Conservation (phyloP, 805 yeast genomes). For the Lipomyces oligophaga region DNA sequence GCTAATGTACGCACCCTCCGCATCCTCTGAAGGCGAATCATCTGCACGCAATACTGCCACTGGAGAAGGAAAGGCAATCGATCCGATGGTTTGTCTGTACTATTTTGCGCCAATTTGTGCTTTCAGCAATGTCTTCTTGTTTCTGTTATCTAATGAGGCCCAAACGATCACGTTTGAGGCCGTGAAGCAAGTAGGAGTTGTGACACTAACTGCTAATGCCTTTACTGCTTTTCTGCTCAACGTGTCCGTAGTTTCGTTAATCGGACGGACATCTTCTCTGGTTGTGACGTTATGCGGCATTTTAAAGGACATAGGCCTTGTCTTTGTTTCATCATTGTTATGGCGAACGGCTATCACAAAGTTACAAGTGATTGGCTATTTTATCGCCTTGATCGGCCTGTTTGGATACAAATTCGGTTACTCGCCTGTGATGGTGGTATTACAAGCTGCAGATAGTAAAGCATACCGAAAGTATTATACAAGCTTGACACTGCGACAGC, state of each 20-base stretch:
- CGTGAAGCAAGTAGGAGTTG: slow-evolving; percentile 18
- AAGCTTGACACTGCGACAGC: background rate
- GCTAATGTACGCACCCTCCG: slow-evolving; percentile 25
- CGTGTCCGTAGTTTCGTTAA: slow-evolving; percentile 30
- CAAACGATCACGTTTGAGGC: slow-evolving; percentile 15
- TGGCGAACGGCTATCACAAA: slow-evolving; percentile 31
- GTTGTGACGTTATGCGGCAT: slow-evolving; percentile 33
- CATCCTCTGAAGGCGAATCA: slow-evolving; percentile 4
- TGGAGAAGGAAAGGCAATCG: slow-evolving; percentile 26
- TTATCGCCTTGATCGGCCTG: slow-evolving; percentile 30
- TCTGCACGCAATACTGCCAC: slow-evolving; percentile 12
- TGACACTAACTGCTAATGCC: slow-evolving; percentile 25
- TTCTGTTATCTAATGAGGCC: slow-evolving; percentile 20
- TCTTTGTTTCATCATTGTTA: slow-evolving; percentile 28
- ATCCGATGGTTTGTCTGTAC: slow-evolving; percentile 32
- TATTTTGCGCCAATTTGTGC: slow-evolving; percentile 33
- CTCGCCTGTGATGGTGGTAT: slow-evolving; percentile 16
- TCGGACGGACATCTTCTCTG: slow-evolving; percentile 31
- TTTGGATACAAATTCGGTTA: slow-evolving; percentile 30
- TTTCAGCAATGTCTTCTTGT: slow-evolving; percentile 13
- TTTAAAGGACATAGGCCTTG: slow-evolving; percentile 31
- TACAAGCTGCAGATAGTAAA: slow-evolving; percentile 12
- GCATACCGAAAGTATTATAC: slow-evolving; percentile 12
- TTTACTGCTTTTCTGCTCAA: slow-evolving; percentile 29
- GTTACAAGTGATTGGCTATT: slow-evolving; percentile 30